Evolutionary conservation across 345 rosid genomes (phyloP).

Genomic region (Hevea brasiliensis): DNA sequence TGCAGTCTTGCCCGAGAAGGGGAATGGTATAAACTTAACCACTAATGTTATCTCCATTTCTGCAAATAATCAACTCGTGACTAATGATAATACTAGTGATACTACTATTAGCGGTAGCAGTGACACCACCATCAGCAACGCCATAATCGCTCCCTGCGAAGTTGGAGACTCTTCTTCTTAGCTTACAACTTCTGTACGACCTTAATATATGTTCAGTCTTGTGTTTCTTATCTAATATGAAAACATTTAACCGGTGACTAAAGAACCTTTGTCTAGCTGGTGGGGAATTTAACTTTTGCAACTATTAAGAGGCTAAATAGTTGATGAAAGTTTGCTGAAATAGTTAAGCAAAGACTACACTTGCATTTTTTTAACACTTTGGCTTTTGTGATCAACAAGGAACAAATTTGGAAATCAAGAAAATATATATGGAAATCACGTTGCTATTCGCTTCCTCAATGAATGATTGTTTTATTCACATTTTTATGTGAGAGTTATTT

Average conservation of each 20-base stretch:
- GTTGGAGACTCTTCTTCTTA: constrained; percentile 30
- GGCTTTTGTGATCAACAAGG: too few species aligned
- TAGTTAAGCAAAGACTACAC: too few species aligned
- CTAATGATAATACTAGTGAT: constrained; percentile 38
- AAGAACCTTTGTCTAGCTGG: neutral
- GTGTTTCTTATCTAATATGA: neutral
- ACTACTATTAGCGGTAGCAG: constrained; percentile 55
- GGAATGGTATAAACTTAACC: constrained; percentile 9
- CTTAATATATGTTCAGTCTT: neutral
- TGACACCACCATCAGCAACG: constrained; percentile 56
- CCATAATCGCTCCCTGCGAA: constrained; percentile 30
- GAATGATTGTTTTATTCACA: too few species aligned
- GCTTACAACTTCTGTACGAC: constrained; percentile 23
- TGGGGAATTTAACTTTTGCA: too few species aligned
- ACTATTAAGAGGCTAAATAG: too few species aligned
- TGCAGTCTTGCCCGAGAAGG: constrained; percentile 2
- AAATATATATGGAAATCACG: too few species aligned
- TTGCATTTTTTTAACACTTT: too few species aligned
- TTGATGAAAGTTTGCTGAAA: too few species aligned
- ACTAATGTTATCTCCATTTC: constrained; percentile 38
- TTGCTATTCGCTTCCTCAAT: too few species aligned
- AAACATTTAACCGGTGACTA: neutral
- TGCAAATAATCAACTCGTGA: constrained; percentile 20
- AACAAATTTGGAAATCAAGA: too few species aligned
- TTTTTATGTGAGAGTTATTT: too few species aligned